Evolutionary conservation across 2,329 filamentous ascomycete genomes (phyloP).

Genomic region (Clarireedia homoeocarpa): DNA sequence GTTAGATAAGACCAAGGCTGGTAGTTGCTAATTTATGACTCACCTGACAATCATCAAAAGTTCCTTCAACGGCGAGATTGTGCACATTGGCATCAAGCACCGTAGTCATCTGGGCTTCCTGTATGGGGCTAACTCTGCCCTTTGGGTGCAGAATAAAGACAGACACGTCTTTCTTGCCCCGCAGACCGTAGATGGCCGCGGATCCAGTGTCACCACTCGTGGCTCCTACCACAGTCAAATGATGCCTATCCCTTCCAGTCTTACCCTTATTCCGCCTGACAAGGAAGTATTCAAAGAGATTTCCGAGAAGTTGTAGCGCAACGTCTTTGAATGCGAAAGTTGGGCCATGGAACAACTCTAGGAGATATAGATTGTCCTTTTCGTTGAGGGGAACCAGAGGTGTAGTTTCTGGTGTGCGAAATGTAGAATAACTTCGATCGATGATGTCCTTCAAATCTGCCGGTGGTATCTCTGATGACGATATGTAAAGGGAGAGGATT

Average conservation of each 20-base stretch:
- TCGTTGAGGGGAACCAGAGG: slow-evolving; percentile 72
- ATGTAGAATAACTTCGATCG: slow-evolving; percentile 78
- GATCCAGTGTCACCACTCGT: slow-evolving; percentile 88
- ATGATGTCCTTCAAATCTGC: slow-evolving; percentile 78
- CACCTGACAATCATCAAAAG: slow-evolving; percentile 92
- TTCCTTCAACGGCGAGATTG: slow-evolving; percentile 81
- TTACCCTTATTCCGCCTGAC: slow-evolving; percentile 65
- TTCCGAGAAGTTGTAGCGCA: slow-evolving; percentile 90
- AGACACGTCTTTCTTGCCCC: slow-evolving; percentile 93
- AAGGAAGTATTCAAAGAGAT: slow-evolving; percentile 86
- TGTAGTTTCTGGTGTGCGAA: slow-evolving; percentile 70
- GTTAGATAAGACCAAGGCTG: slow-evolving; percentile 9
- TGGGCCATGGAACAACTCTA: slow-evolving; percentile 94
- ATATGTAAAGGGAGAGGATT: slow-evolving; percentile 84
- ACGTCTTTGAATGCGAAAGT: slow-evolving; percentile 96
- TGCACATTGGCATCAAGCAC: slow-evolving; percentile 86
- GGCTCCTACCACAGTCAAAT: slow-evolving; percentile 78
- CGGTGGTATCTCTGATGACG: slow-evolving; percentile 69
- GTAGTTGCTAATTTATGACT: slow-evolving; percentile 9
- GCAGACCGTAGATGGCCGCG: slow-evolving; percentile 88
- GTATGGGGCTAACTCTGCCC: slow-evolving; percentile 82
- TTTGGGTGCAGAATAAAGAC: slow-evolving; percentile 93
- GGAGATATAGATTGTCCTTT: slow-evolving; percentile 65
- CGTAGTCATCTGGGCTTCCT: slow-evolving; percentile 96
- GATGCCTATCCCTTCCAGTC: slow-evolving; percentile 54